Evolutionary conservation across 257 asterid species (phyloP), one percentile per base, ranked within the genome.

Genomic region (Nicotiana benthamiana): DNA sequence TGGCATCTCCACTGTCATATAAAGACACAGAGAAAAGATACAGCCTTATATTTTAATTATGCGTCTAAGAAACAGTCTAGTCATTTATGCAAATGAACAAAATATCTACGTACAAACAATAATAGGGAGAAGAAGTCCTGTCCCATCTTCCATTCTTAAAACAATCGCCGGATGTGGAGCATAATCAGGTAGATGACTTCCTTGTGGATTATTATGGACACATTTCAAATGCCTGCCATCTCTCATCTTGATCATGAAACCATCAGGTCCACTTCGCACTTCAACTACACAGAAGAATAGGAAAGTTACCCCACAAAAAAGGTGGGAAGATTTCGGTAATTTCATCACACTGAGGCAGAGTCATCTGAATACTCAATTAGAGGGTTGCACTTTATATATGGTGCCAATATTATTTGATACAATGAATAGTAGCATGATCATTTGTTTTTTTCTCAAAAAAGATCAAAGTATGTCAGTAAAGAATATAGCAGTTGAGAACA

Each of bases 91-190:
- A 48, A 64, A 64, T 28, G 77, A 76, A 67, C 13, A 22, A 12
- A 79, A 20, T 77, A 40, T 83, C 62, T 10, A 83, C 98, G 4
- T 90, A 95, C 98, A 91, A 85, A 93, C 99, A 65, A 93, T 95
- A 54, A 95, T 95, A 0, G 99, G 98, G 51, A 95, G 96, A 74
- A 95, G 97, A 82, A 92, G 93, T 54, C 97, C 97, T 3, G 97
- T 90, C 82, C 96, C 99, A 2, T 96, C 99, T 87, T 96, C 99
- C 97, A 95, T 95, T 90, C 89, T 95, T 82, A 95, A 84, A 11
- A 95, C 99, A 15, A 93, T 93, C n/a, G 99, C 99, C 0, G 99
- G 98, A 85, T 95, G 99, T 4, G 97, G 94, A 81, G 97, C 89
- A 77, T 91, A 93, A 87, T 93, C 95, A 0, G 96, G 95, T 66